Conservation (phyloP, 306 rosid species). For the Sphenostylis stenocarpa region DNA sequence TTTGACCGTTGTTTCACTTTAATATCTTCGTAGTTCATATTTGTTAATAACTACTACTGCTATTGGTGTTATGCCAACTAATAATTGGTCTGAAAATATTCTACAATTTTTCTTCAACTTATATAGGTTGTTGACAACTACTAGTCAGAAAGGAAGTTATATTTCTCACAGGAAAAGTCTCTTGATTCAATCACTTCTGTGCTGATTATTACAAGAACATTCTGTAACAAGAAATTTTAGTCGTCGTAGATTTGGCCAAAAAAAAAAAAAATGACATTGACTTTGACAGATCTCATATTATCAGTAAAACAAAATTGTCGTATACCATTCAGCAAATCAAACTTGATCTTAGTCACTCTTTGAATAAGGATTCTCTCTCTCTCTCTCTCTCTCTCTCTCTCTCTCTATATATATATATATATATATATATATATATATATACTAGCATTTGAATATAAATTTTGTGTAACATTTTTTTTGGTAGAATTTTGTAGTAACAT, state of each 20-base stretch:
- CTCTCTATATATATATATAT: no score
- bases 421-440: no score
- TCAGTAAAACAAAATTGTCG: not conserved
- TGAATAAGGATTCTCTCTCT: no score
- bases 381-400: no score
- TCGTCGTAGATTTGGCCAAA: not conserved
- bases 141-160: not conserved
- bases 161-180: not conserved
- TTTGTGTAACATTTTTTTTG: not conserved
- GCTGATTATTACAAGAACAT: not conserved
- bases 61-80: not conserved
- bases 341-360: not conserved
- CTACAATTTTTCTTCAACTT: not conserved
- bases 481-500: not conserved
- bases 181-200: not conserved
- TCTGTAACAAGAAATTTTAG: not conserved
- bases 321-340: not conserved
- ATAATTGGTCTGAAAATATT: not conserved
- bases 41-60: not conserved
- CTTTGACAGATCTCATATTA: not conserved
- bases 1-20: not conserved
- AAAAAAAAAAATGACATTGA: no score
- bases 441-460: no score
- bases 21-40: not conserved
- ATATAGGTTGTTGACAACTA: conserved; percentile 28